Percentiles rank a stretch among this genome's conserved stretches.
Conservation (phyloP, 164 flowering plant genomes). For the Vitis amurensis region DNA sequence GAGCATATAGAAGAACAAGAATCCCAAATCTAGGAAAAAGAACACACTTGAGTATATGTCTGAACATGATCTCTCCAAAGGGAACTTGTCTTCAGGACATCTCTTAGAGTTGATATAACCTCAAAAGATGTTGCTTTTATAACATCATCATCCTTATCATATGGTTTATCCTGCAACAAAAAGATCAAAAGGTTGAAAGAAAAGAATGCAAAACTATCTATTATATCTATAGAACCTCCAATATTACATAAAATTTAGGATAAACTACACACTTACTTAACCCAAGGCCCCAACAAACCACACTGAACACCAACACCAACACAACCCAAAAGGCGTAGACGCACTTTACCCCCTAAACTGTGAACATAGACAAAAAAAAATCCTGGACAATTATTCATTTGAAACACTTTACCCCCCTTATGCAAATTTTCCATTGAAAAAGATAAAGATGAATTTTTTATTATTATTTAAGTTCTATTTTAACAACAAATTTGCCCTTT, state of each 20-base stretch:
- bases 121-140: conserved; percentile 97
- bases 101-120: conserved; percentile 87
- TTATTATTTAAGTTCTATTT: too few species aligned
- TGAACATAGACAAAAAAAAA: too few species aligned
- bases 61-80: conserved; percentile 98
- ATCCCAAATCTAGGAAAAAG: not conserved
- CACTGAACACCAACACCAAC: too few species aligned
- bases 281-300: too few species aligned
- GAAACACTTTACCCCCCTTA: too few species aligned
- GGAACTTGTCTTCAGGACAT: conserved; percentile 82
- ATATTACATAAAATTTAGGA: not conserved
- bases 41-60: conserved; percentile 75
- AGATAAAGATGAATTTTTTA: too few species aligned
- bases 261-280: not conserved
- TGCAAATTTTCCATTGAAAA: too few species aligned
- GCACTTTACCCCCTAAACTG: too few species aligned
- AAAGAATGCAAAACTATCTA: not conserved
- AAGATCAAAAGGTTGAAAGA: conserved; percentile 3
- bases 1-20: not conserved
- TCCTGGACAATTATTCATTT: too few species aligned
- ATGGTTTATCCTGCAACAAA: conserved; percentile 74
- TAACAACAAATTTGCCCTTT: too few species aligned
- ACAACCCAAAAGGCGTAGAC: too few species aligned
- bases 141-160: conserved; percentile 86
- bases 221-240: not conserved